Conservation (phyloP, 2,329 filamentous ascomycete genomes). For the Apiospora aurea region DNA sequence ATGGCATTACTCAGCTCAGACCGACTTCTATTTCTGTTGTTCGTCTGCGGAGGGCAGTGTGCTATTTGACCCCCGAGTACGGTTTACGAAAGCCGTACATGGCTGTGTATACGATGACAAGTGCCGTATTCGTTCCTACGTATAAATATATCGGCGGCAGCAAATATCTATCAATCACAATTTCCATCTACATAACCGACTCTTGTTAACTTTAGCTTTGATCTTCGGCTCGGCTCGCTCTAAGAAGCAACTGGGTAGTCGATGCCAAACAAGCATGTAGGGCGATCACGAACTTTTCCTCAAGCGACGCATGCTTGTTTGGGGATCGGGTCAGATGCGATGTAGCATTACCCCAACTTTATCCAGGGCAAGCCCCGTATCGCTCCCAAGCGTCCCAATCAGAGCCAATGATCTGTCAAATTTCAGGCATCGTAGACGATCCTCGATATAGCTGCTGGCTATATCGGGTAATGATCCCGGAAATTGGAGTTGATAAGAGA, state of each 20-base stretch:
- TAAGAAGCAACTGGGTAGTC: not conserved
- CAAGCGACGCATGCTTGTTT: not conserved
- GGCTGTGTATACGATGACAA: not conserved
- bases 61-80: not conserved
- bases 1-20: no score
- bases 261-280: not conserved
- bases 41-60: not conserved
- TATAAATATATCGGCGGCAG: not conserved
- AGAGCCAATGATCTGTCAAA: not conserved
- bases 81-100: not conserved
- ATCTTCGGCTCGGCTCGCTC: not conserved
- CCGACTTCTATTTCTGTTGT: not conserved
- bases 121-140: not conserved
- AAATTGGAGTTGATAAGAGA: not conserved
- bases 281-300: not conserved
- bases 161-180: not conserved
- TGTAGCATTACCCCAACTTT: slow-evolving; percentile 4
- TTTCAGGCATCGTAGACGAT: not conserved
- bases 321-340: not conserved
- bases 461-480: not conserved
- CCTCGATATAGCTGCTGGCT: not conserved
- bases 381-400: not conserved
- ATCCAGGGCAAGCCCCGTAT: not conserved
- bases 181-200: not conserved
- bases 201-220: not conserved